These are phyloP conservation scores for Pleurotus platypus DNA, from an alignment of 768 basidiomycete genomes.

Conservation along the genomic window DNA sequence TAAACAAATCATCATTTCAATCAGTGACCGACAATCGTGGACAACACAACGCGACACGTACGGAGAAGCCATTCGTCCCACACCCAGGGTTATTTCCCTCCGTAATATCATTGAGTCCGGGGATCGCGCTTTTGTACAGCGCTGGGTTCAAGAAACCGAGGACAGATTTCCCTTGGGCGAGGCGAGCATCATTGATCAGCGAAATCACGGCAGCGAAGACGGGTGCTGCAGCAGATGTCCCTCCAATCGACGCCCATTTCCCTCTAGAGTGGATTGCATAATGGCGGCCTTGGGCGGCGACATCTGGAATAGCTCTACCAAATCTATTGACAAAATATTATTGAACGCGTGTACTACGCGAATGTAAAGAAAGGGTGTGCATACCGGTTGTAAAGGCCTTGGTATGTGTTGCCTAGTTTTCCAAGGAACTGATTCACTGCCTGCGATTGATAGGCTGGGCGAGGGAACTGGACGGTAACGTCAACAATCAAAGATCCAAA, in stretches of 20 bases:
- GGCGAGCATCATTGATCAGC: constrained; percentile 26
- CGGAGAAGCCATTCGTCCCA: constrained; percentile 35
- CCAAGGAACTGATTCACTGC: constrained; percentile 25
- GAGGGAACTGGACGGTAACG: constrained; percentile 12
- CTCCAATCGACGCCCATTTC: constrained; percentile 13
- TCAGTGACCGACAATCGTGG: not conserved
- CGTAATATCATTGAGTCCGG: constrained; percentile 21
- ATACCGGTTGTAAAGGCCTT: constrained; percentile 23
- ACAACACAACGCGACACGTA: constrained; percentile 4
- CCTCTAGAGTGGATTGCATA: constrained; percentile 20
- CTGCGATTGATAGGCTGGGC: constrained; percentile 29
- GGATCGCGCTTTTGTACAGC: constrained; percentile 13
- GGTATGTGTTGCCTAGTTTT: constrained; percentile 17
- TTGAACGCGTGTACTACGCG: not conserved
- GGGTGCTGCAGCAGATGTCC: constrained; percentile 24
- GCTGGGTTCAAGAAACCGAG: constrained; percentile 22
- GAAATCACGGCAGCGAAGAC: constrained; percentile 25
- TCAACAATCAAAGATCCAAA: not conserved
- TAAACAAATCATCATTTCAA: not conserved
- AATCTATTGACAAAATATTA: constrained; percentile 3
- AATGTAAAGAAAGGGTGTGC: not conserved
- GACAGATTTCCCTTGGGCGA: constrained; percentile 12
- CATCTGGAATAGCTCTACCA: constrained; percentile 26
- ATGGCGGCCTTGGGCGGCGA: constrained; percentile 21
- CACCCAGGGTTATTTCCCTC: constrained; percentile 39